A percentile compares a stretch with the other conserved stretches of the same genome.
Evolutionary conservation across 768 basidiomycete genomes (phyloP).

Genomic region (Pleurotus tuoliensis): DNA sequence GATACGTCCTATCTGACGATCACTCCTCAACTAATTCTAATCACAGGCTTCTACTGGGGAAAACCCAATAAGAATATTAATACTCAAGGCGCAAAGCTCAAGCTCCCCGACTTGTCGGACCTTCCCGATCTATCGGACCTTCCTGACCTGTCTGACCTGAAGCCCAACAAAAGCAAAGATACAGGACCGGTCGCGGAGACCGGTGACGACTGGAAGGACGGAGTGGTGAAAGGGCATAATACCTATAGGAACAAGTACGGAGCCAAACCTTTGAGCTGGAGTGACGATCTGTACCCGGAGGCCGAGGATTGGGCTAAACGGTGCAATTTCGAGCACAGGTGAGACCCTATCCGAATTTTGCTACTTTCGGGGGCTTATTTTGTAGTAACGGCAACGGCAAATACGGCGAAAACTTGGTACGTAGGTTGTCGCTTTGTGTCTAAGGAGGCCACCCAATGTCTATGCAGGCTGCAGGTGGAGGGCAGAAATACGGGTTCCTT

Average conservation of each 20-base stretch:
- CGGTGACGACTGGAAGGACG: neutral
- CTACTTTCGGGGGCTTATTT: neutral
- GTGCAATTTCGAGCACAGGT: constrained; percentile 7
- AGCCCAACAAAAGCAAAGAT: too few species aligned
- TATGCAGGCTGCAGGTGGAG: neutral
- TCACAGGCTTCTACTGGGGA: too few species aligned
- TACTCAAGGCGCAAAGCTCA: too few species aligned
- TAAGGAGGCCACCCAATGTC: neutral
- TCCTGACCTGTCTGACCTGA: neutral
- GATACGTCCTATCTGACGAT: neutral
- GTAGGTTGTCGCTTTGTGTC: neutral
- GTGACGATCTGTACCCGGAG: constrained; percentile 4
- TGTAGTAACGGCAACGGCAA: neutral
- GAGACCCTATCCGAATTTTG: neutral
- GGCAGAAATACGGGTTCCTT: neutral
- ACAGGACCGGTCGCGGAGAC: neutral
- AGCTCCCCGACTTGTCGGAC: neutral
- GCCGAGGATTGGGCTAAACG: neutral
- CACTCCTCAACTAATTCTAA: neutral
- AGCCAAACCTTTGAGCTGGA: constrained; percentile 1
- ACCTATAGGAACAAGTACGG: constrained; percentile 3
- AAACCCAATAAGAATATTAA: too few species aligned
- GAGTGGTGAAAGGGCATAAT: neutral
- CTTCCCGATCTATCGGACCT: neutral
- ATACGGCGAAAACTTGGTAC: constrained; percentile 6